Base-by-base conservation (phyloP, 2,329 filamentous ascomycete genomes). In the Eutypa lata region DNA sequence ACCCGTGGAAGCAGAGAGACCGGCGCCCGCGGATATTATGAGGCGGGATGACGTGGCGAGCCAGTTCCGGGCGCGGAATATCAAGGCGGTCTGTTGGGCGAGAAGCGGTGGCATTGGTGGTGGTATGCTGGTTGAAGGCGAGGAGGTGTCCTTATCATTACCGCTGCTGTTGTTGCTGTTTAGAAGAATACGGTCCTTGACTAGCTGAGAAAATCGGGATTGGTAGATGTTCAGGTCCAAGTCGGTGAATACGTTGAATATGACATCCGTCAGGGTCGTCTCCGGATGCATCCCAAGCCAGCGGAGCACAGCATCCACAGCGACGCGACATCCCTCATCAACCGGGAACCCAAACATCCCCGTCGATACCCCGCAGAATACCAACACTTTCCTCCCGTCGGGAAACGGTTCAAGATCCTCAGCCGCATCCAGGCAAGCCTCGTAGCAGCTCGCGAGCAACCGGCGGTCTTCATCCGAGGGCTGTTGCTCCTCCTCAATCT, bases 331-430 rank as follows among this genome's bases (percentile, higher is more conserved):
- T 3, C 68, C 68, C 31, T 62, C 46, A 19, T 50, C 55, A 0
- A 58, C 55, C 3, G 68, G 69, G 38, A 69, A 71, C 7, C 65
- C 63, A 45, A 69, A 71, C n/a, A 69, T 37, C 0, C 69, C 69
- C 2, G 69, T 71, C 5, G 68, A 70, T 21, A 71, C 64, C 14
- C 68, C 63, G 51, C 68, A 71, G 28, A 71, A 57, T 7, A 65
- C 66, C 3, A 71, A 53, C 1, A 60, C 58, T 40, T 68, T 31
- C 6, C 26, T 5, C 69, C 26, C 26, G 10, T 13, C 59, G 55
- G 13, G 58, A 61, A 28, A 65, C 61, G 1, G 48, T 24, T n/a
- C 58, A 51, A 11, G 54, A 44, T 1, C 69, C 22, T 71, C 68
- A 7, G 60, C 59, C 26, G 60, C 62, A 13, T 63, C 57, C 2